These are phyloP conservation scores for Pseudogymnoascus sp. DNA, from an alignment of 2,329 filamentous ascomycete species.

Conservation along the genomic window DNA sequence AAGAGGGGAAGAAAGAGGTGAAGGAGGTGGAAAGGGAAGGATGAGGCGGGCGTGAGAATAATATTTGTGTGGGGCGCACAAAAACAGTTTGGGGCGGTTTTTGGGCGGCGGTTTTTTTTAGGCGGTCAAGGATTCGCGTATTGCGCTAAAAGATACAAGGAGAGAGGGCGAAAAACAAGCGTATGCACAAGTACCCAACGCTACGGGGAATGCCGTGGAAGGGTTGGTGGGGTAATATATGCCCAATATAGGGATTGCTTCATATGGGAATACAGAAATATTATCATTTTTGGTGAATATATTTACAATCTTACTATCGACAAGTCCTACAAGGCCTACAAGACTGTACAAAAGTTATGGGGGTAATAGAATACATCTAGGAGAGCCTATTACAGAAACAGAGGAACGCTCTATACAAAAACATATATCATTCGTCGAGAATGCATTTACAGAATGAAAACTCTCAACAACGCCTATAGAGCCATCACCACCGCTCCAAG, in stretches of 20 bases:
- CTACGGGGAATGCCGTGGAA: background rate
- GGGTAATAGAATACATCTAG: too few relatives aligned
- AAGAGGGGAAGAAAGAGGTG: constrained; percentile 1
- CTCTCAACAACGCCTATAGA: background rate
- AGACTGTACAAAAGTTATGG: too few relatives aligned
- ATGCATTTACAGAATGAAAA: too few relatives aligned
- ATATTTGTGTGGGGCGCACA: constrained; percentile 5
- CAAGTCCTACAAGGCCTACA: too few relatives aligned
- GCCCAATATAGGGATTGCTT: background rate
- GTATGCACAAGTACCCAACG: background rate
- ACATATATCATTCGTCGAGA: too few relatives aligned
- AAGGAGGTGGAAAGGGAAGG: background rate
- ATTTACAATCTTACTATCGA: background rate
- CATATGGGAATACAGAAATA: background rate
- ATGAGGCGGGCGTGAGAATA: background rate
- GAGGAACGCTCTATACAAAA: too few relatives aligned
- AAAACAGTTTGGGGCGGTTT: background rate
- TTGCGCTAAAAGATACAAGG: background rate
- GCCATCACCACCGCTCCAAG: background rate
- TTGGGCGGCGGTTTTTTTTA: background rate
- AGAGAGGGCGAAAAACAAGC: background rate
- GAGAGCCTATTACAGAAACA: too few relatives aligned
- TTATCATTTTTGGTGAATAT: background rate
- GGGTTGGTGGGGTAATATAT: background rate
- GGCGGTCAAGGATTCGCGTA: background rate